Percentiles rank a stretch among this genome's conserved stretches.
Evolutionary conservation across 768 basidiomycete genomes (phyloP).

Genomic region (Mycena capillaripes): DNA sequence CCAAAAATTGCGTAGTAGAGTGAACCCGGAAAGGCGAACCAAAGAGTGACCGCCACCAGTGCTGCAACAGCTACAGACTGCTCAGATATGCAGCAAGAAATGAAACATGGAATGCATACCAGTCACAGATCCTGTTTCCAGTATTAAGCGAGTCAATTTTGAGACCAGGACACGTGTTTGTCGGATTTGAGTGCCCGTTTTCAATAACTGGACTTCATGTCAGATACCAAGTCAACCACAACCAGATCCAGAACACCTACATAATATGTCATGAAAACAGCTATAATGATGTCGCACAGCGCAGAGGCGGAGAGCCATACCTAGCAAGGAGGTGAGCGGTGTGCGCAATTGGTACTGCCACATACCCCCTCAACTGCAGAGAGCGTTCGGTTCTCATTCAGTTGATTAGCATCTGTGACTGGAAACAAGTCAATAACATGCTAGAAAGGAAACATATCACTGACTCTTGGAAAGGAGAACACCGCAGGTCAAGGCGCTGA

Average conservation of each 20-base stretch:
- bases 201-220: background rate
- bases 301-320: background rate
- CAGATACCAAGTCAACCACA: background rate
- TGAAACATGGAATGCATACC: background rate
- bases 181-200: background rate
- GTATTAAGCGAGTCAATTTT: background rate
- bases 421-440: too few species aligned
- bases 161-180: background rate
- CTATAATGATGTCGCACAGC: background rate
- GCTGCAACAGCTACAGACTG: background rate
- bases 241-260: background rate
- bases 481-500: too few species aligned
- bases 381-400: background rate
- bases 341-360: too few species aligned
- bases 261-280: background rate
- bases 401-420: too few species aligned
- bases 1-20: background rate
- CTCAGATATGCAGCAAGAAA: background rate
- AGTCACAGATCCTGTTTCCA: constrained; percentile 7
- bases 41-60: background rate
- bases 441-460: too few species aligned
- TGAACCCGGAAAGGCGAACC: background rate
- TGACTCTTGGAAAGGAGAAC: too few species aligned
- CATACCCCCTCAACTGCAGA: background rate
- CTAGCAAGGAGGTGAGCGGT: background rate